Percentiles rank a stretch among this genome's conserved stretches.
phyloP scores from a whole-genome alignment of 768 basidiomycete genomes.

The Gautieria morchelliformis region DNA sequence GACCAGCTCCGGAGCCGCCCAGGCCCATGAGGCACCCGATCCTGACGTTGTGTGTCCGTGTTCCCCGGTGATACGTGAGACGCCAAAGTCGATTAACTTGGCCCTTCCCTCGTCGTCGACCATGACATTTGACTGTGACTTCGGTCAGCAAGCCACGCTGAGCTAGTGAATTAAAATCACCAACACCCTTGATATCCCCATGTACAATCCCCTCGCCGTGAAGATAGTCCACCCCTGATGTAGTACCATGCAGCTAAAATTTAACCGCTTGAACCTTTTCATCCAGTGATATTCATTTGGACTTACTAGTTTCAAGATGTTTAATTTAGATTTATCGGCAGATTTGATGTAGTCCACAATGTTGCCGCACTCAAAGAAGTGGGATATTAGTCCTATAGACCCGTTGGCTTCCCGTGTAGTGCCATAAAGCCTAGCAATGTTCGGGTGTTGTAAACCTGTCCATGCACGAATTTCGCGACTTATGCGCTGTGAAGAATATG shows the following conservation, averaged over 20 bases:
- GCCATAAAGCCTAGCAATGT: conserved; percentile 4
- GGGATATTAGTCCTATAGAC: conserved; percentile 5
- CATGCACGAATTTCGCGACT: conserved; percentile 1
- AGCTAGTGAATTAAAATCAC: not conserved
- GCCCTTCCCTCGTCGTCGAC: not conserved
- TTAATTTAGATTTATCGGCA: not conserved
- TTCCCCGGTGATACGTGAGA: conserved; percentile 4
- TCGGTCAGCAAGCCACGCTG: not conserved
- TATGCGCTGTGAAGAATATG: not conserved
- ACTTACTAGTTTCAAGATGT: not conserved
- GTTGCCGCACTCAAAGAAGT: conserved; percentile 8
- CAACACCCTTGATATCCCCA: conserved; percentile 5
- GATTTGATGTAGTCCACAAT: conserved; percentile 1
- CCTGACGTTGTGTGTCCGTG: conserved; percentile 1
- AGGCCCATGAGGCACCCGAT: conserved; percentile 1
- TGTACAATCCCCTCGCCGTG: not conserved
- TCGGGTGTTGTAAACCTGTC: conserved; percentile 4
- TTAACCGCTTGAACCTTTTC: not conserved
- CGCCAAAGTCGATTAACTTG: conserved; percentile 3
- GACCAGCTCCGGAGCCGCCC: conserved; percentile 3
- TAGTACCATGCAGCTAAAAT: not conserved
- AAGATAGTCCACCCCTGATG: not conserved
- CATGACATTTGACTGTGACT: not conserved
- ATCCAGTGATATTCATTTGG: not conserved
- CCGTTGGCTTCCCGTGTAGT: not conserved